These are phyloP conservation scores for Coemansia javaensis DNA, from an alignment of 192 early-diverging fungal genomes.

Conservation along the genomic window DNA sequence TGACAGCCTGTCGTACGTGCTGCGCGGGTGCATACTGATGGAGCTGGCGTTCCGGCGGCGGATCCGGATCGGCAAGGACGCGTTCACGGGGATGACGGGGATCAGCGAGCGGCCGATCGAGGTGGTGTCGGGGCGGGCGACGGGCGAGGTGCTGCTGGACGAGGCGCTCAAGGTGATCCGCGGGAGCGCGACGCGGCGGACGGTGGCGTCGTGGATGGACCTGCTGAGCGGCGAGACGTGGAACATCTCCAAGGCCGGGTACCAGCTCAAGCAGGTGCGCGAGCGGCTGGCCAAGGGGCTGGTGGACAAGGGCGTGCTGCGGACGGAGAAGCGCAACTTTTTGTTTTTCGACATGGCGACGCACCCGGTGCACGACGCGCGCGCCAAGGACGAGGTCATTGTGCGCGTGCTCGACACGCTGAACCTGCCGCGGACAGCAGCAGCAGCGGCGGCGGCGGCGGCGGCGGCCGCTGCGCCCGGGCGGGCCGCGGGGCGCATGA, in stretches of 20 bases:
- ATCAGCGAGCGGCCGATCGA: slow-evolving; percentile 82
- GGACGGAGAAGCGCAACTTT: slow-evolving; percentile 95
- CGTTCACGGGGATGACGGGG: slow-evolving; percentile 57
- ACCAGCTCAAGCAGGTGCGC: slow-evolving; percentile 96
- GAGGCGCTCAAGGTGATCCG: slow-evolving; percentile 90
- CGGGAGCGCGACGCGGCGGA: slow-evolving; percentile 68
- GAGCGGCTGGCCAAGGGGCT: slow-evolving; percentile 94
- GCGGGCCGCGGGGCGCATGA: slow-evolving; percentile 40
- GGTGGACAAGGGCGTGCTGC: slow-evolving; percentile 96
- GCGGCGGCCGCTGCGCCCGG: slow-evolving; percentile 47
- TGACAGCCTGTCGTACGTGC: slow-evolving; percentile 94
- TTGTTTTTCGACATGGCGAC: slow-evolving; percentile 97
- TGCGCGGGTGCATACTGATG: slow-evolving; percentile 93
- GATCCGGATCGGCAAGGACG: slow-evolving; percentile 82
- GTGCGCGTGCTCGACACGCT: slow-evolving; percentile 75
- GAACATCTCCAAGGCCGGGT: slow-evolving; percentile 95
- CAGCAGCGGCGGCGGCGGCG: slow-evolving; percentile 50
- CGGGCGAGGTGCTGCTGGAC: slow-evolving; percentile 93
- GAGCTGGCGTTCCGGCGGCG: slow-evolving; percentile 91
- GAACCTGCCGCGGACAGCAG: slow-evolving; percentile 61
- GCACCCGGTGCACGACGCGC: slow-evolving; percentile 85
- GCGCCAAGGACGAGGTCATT: slow-evolving; percentile 85
- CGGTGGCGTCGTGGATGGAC: slow-evolving; percentile 93
- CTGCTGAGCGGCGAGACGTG: slow-evolving; percentile 98
- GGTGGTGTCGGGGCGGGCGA: slow-evolving; percentile 73